Base-by-base conservation (phyloP, 352 stramenopile species). In the Phytopythium sindhum region DNA sequence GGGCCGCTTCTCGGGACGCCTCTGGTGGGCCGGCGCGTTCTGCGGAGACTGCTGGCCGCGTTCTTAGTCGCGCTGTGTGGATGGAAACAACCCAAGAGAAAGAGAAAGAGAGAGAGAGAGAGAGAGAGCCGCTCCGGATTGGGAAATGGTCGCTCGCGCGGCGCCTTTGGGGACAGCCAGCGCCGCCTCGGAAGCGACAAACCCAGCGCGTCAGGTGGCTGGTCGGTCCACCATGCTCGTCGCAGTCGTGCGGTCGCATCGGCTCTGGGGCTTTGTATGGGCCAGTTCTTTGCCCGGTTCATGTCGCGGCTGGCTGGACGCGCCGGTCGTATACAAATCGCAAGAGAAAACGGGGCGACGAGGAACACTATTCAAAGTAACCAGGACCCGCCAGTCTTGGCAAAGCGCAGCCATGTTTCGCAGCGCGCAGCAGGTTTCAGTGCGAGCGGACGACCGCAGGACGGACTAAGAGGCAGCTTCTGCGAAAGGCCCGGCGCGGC, bases 361-460 rank as follows among this genome's bases (percentile, higher is more conserved):
- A 11, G 28, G 33, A 10, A n/a, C n/a, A n/a, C n/a, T n/a, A n/a
- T n/a, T n/a, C n/a, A n/a, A n/a, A n/a, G n/a, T n/a, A n/a, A n/a
- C n/a, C n/a, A n/a, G n/a, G n/a, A n/a, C n/a, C n/a, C n/a, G n/a
- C n/a, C n/a, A n/a, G n/a, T 15, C 31, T 11, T 12, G 50, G 53
- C 33, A 28, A 47, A 44, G 53, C 53, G 53, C 33, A 60, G 54
- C 54, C 54, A 60, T 60, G 54, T 60, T 45, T 47, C 31, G 31
- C 31, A 17, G n/a, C 31, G 19, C 33, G 21, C 54, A 60, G 54
- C 33, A 60, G 54, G 54, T 60, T 60, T 50, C 54, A 12, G 29
- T 9, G 54, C 54, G 37, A 35, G 14, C 14, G 12, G 33, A 59
- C 53, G 53, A 59, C 52, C 3, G 52, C 28, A 57, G 52, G 48